Conservation (phyloP, 495 filamentous ascomycete species). For the Trypethelium eluteriae region DNA sequence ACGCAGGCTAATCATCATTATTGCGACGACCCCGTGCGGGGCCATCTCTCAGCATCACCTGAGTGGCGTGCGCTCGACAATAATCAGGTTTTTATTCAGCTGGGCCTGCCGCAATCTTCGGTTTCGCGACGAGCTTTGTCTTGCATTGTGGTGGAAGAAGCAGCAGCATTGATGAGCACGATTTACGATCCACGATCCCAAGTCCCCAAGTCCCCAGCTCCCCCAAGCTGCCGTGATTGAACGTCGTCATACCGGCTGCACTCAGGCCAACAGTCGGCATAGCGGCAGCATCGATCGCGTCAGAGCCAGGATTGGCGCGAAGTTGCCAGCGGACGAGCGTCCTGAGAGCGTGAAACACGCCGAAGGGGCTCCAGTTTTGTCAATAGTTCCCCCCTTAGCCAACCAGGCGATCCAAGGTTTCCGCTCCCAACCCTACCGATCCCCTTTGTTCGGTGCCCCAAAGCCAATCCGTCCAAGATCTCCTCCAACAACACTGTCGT, state of each 20-base stretch:
- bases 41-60: neutral
- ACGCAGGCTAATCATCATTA: neutral
- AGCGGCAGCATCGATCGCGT: neutral
- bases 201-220: neutral
- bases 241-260: neutral
- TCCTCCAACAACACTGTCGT: conserved; percentile 2
- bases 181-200: neutral
- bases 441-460: neutral
- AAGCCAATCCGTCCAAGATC: neutral
- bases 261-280: neutral
- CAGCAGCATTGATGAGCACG: neutral
- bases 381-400: neutral
- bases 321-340: neutral
- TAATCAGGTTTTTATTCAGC: neutral
- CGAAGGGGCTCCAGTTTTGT: neutral
- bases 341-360: neutral
- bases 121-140: neutral
- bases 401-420: neutral
- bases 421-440: neutral
- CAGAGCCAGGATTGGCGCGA: neutral
- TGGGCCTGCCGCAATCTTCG: neutral
- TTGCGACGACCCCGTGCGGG: neutral
- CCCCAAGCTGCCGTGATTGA: neutral
- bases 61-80: neutral
- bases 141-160: neutral